Evolutionary conservation across 2,329 filamentous ascomycete genomes (phyloP), one percentile per base, ranked within the genome.

Genomic region (Zelopaecilomyces penicillatus): DNA sequence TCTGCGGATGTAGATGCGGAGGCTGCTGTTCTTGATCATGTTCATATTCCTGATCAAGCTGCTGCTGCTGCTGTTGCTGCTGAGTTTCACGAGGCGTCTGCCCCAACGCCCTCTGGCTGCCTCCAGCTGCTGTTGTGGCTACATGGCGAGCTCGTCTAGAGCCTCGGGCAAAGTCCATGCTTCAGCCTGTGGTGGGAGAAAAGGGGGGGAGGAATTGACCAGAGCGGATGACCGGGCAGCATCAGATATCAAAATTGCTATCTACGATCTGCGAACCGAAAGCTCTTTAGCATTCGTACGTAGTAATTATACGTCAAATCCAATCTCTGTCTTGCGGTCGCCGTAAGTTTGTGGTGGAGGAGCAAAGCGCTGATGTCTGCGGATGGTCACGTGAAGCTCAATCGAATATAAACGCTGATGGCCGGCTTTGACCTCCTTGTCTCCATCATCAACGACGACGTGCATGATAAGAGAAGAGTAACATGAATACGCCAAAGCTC

Each of bases 101-200:
- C 3, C 37, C 41, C 30, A 46, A 36, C 11, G 26, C 27, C 39
- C 43, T 43, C 46, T 47, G 40, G 52, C 49, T 40, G 8, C 19
- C 19, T 19, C 19, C 37, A 41, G 52, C 44, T 41, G 29, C 49
- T 27, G 54, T 49, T 12, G 57, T 53, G 9, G 58, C 56, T 46
- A 57, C 58, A 52, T 59, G 53, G 34, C 60, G 60, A 42, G 59
- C 55, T 37, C 59, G 46, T 44, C 60, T 55, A 33, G 59, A 58
- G 44, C 59, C 59, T 42, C 57, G 59, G 41, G 50, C 43, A 46
- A 60, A 53, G 49, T 63, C 58, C 60, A 62, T 60, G 42, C 37
- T 45, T 37, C 32, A 19, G 19, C 19, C 19, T 3, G 19, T 19
- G 19, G 19, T 19, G 19, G 19, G 19, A 19, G 19, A 19, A 19